These are phyloP conservation scores for Hevea brasiliensis DNA, from an alignment of 345 rosid species.

Conservation along the genomic window DNA sequence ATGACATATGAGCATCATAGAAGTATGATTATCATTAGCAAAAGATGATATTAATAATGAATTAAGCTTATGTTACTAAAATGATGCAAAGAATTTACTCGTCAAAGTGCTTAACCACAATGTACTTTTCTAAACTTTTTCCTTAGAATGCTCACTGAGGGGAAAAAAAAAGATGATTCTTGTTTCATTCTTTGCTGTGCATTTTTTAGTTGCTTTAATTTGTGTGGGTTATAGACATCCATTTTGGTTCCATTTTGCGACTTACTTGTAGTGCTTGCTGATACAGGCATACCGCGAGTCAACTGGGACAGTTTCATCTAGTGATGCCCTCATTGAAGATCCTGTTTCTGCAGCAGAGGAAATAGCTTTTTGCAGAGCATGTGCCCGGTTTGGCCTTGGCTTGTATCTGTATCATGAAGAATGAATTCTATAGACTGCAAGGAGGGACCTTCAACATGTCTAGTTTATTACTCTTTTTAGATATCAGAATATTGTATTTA, in stretches of 20 bases:
- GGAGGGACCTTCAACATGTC: constrained; percentile 2
- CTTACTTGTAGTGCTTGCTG: not conserved
- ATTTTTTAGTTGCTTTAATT: not conserved
- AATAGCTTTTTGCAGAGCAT: constrained; percentile 91
- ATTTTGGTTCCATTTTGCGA: not conserved
- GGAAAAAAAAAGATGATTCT: not conserved
- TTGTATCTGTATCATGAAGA: constrained; percentile 83
- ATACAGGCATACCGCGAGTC: constrained; percentile 91
- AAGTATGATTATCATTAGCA: not conserved
- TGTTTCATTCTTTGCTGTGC: not conserved
- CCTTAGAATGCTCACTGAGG: not conserved
- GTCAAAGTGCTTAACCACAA: too few species aligned
- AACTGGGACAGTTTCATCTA: constrained; percentile 67
- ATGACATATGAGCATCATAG: not conserved
- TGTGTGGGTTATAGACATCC: not conserved
- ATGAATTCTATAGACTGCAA: constrained; percentile 29
- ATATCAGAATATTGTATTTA: constrained; percentile 14
- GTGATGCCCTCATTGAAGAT: constrained; percentile 45
- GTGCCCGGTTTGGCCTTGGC: constrained; percentile 97
- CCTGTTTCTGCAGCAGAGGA: constrained; percentile 94
- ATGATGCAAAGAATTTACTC: not conserved
- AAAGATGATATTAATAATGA: too few species aligned
- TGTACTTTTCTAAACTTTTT: too few species aligned
- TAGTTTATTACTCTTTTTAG: constrained; percentile 5
- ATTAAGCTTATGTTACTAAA: too few species aligned